Percentiles rank a stretch among this genome's conserved stretches.
These are phyloP conservation scores for Deakozyma indianensis DNA, from an alignment of 805 yeast genomes.

Conservation along the genomic window DNA sequence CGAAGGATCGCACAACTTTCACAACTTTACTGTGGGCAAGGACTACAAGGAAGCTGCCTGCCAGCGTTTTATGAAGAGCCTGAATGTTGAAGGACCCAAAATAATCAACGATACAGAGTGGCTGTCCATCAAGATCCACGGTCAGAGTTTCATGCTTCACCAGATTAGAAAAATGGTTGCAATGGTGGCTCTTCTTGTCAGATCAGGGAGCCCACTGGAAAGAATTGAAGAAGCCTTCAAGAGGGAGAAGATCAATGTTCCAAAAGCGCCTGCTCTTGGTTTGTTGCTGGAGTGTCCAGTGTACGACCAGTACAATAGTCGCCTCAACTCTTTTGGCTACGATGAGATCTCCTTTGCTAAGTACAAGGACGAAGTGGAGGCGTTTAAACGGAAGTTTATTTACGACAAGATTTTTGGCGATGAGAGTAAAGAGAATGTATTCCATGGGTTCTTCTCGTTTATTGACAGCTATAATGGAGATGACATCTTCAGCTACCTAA, in stretches of 20 bases:
- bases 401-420: slow-evolving; percentile 87
- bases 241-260: slow-evolving; percentile 65
- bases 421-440: slow-evolving; percentile 76
- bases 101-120: slow-evolving; percentile 90
- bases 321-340: slow-evolving; percentile 62
- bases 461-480: slow-evolving; percentile 70
- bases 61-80: slow-evolving; percentile 62
- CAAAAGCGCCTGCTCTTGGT: slow-evolving; percentile 96
- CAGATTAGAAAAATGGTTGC: slow-evolving; percentile 98
- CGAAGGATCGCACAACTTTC: slow-evolving; percentile 85
- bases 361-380: slow-evolving; percentile 60
- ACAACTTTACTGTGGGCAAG: slow-evolving; percentile 77
- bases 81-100: slow-evolving; percentile 76
- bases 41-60: slow-evolving; percentile 75
- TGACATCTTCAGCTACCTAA: slow-evolving; percentile 42
- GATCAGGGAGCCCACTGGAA: slow-evolving; percentile 71
- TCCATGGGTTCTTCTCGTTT: slow-evolving; percentile 81
- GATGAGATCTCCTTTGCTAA: slow-evolving; percentile 55
- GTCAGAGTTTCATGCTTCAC: slow-evolving; percentile 96
- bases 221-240: slow-evolving; percentile 70
- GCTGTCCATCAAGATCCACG: slow-evolving; percentile 92
- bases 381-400: slow-evolving; percentile 73
- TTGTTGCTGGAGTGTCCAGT: slow-evolving; percentile 82
- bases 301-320: slow-evolving; percentile 68
- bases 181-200: slow-evolving; percentile 73